A percentile compares a stretch with the other conserved stretches of the same genome.
phyloP scores from a whole-genome alignment of 1,284 basidiomycete species.

The Pulchroboletus neoregius region DNA sequence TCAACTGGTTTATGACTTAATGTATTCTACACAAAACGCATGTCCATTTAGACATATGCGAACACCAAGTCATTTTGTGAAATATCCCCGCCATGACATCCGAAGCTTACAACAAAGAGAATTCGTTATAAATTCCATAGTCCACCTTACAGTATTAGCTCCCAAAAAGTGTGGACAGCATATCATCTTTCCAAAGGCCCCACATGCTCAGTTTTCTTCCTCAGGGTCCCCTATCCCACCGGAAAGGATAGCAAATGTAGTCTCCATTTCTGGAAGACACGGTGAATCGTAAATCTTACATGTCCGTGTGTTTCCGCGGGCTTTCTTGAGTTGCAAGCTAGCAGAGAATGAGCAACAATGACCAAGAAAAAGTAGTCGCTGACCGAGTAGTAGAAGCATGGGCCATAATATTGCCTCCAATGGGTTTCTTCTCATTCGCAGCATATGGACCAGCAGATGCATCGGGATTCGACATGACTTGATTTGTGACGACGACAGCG shows the following conservation, averaged over 20 bases:
- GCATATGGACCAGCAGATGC: conserved; percentile 87
- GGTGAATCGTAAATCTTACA: conserved; percentile 99
- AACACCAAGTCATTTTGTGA: neutral
- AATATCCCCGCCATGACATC: neutral
- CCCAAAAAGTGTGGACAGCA: conserved; percentile 1
- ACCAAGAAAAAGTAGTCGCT: conserved; percentile 13
- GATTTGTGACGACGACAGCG: conserved; percentile 96
- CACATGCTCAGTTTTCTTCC: conserved; percentile 56
- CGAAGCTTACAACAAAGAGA: conserved; percentile 6
- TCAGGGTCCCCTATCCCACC: conserved; percentile 91
- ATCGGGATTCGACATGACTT: conserved; percentile 98
- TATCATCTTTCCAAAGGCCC: neutral
- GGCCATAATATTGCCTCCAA: conserved; percentile 95
- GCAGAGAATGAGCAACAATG: conserved; percentile 11
- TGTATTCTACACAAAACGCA: conserved; percentile 7
- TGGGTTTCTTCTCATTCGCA: conserved; percentile 94
- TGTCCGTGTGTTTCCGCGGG: conserved; percentile 87
- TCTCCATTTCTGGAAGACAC: conserved; percentile 95
- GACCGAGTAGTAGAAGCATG: conserved; percentile 93
- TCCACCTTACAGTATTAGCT: conserved; percentile 5
- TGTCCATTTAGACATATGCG: conserved; percentile 8
- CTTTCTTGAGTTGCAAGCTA: conserved; percentile 90
- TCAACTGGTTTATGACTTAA: conserved; percentile 30
- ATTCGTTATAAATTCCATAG: conserved; percentile 4
- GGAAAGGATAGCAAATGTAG: conserved; percentile 88